Percentiles rank a stretch among this genome's conserved stretches.
These are phyloP conservation scores for Backusella mclennaniae DNA, from an alignment of 192 early-diverging fungal species.

Conservation along the genomic window DNA sequence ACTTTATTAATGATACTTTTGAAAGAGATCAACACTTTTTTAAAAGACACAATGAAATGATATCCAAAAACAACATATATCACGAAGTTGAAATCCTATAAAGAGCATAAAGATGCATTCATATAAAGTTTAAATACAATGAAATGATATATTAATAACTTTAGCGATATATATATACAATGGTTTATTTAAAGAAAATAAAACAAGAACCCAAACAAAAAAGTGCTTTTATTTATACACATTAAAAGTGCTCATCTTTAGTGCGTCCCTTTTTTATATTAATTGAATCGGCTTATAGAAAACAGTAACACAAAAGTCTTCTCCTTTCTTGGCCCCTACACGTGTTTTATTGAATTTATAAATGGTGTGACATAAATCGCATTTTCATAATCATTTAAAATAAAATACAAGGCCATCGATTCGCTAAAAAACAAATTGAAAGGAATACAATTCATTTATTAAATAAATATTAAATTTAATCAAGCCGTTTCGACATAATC, in stretches of 20 bases:
- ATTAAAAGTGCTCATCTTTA: neutral
- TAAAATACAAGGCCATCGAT: neutral
- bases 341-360: neutral
- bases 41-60: neutral
- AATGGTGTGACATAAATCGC: neutral
- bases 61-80: neutral
- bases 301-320: neutral
- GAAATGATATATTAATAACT: neutral
- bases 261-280: neutral
- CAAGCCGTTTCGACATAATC: conserved; percentile 21
- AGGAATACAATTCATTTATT: neutral
- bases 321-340: neutral
- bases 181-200: neutral
- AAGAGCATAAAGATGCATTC: neutral
- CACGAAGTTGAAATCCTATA: neutral
- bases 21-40: neutral
- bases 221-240: neutral
- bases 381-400: neutral
- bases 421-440: neutral
- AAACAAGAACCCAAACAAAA: neutral
- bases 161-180: neutral
- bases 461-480: neutral
- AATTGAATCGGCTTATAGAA: neutral
- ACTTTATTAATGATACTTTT: neutral
- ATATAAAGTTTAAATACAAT: neutral